Percentiles rank a stretch among this genome's conserved stretches.
Evolutionary conservation across 805 yeast genomes (phyloP).

Genomic region (Danielia oregonensis): DNA sequence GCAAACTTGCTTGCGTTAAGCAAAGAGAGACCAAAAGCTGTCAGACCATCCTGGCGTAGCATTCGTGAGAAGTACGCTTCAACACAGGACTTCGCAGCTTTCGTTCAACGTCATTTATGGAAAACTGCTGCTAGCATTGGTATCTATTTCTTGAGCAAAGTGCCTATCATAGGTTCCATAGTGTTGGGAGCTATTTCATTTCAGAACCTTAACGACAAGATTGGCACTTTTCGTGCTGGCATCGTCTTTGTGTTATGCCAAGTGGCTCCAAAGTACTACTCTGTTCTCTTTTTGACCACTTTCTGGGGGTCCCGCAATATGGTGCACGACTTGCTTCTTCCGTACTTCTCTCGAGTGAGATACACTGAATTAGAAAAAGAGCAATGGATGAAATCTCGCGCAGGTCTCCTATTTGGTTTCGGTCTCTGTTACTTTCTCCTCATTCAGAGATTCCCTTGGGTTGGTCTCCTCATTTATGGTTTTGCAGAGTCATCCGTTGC

Average conservation of each 20-base stretch:
- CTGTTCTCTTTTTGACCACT: slow-evolving; percentile 36
- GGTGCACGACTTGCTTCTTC: slow-evolving; percentile 43
- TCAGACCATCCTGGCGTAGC: neutral
- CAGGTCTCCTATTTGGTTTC: slow-evolving; percentile 55
- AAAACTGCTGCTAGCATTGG: slow-evolving; percentile 23
- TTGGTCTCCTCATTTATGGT: slow-evolving; percentile 47
- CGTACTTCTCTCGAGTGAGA: slow-evolving; percentile 48
- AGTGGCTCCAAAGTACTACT: slow-evolving; percentile 31
- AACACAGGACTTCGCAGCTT: slow-evolving; percentile 18
- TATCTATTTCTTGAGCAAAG: slow-evolving; percentile 29
- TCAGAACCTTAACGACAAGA: slow-evolving; percentile 37
- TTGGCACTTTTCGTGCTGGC: slow-evolving; percentile 46
- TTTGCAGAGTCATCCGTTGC: slow-evolving; percentile 54
- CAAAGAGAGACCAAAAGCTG: neutral
- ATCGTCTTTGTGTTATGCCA: slow-evolving; percentile 32
- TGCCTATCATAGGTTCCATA: slow-evolving; percentile 42
- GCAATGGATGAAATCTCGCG: slow-evolving; percentile 50
- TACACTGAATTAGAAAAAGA: slow-evolving; percentile 39
- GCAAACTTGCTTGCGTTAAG: slow-evolving; percentile 12
- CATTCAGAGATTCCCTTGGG: slow-evolving; percentile 38
- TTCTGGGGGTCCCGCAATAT: slow-evolving; percentile 47
- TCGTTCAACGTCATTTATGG: slow-evolving; percentile 15
- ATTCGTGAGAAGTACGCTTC: slow-evolving; percentile 10
- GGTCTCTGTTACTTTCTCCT: slow-evolving; percentile 45
- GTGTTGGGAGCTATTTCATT: slow-evolving; percentile 43